These are phyloP conservation scores for Aureobasidium sp. DNA, from an alignment of 2,329 filamentous ascomycete genomes.

Conservation along the genomic window DNA sequence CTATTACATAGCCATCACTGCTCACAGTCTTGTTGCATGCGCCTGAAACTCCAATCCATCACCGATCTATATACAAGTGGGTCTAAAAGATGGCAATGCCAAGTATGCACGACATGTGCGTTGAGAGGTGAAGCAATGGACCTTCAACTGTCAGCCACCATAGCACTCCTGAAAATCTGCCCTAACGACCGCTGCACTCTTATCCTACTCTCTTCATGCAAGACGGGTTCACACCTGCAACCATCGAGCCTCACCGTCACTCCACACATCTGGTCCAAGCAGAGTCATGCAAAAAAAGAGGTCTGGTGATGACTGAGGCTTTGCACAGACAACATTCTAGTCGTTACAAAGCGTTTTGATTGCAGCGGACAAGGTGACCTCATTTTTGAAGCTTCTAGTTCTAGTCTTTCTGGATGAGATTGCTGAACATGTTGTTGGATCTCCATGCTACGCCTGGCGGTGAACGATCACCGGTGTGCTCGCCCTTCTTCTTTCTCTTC, in stretches of 20 bases:
- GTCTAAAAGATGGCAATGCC: too few species aligned
- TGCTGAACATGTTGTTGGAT: conserved; percentile 13
- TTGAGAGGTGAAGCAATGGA: too few species aligned
- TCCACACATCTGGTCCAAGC: neutral
- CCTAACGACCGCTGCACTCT: neutral
- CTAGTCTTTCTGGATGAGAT: neutral
- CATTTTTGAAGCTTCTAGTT: neutral
- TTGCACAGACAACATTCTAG: neutral
- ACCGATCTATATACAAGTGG: too few species aligned
- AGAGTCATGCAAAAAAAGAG: neutral
- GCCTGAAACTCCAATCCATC: too few species aligned
- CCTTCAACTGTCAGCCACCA: too few species aligned
- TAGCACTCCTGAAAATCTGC: neutral
- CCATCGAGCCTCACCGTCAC: neutral
- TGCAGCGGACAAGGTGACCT: neutral
- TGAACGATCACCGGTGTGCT: neutral
- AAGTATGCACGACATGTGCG: too few species aligned
- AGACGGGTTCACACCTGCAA: neutral
- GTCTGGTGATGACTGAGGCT: neutral
- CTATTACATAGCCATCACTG: too few species aligned
- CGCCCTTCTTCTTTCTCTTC: conserved; percentile 13
- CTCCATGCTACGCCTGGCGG: conserved; percentile 1
- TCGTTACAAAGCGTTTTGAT: neutral
- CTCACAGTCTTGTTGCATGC: too few species aligned
- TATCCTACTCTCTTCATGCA: neutral